phyloP scores from a whole-genome alignment of 495 filamentous ascomycete genomes.

The Penicillium samsonianum region DNA sequence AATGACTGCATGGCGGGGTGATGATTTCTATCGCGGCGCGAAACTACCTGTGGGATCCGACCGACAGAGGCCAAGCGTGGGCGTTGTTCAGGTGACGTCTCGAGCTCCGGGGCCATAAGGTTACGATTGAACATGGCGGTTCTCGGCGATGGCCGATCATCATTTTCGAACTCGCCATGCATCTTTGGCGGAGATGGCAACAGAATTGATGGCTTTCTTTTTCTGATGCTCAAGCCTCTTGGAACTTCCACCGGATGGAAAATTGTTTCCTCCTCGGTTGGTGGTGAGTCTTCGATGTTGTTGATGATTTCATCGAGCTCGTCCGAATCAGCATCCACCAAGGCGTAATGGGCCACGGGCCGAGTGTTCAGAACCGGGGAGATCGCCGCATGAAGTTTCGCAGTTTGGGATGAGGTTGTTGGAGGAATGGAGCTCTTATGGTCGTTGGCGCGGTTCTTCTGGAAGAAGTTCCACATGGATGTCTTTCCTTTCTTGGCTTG shows the following conservation, averaged over 20 bases:
- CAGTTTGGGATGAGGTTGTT: slow-evolving; percentile 16
- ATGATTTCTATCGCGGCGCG: slow-evolving; percentile 65
- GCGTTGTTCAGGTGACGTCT: slow-evolving; percentile 30
- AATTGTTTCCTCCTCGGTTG: slow-evolving; percentile 39
- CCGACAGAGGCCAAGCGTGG: slow-evolving; percentile 75
- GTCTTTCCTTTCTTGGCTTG: slow-evolving; percentile 34
- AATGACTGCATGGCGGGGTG: slow-evolving; percentile 77
- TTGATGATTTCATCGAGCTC: slow-evolving; percentile 66
- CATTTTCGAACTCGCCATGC: slow-evolving; percentile 42
- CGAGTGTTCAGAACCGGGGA: slow-evolving; percentile 40
- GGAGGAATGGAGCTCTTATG: slow-evolving; percentile 16
- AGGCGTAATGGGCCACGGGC: slow-evolving; percentile 75
- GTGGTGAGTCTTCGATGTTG: slow-evolving; percentile 54
- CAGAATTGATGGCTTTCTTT: slow-evolving; percentile 51
- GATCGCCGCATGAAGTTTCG: slow-evolving; percentile 44
- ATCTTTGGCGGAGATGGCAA: slow-evolving; percentile 57
- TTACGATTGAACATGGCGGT: slow-evolving; percentile 42
- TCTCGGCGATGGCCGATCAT: slow-evolving; percentile 43
- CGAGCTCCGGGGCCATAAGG: slow-evolving; percentile 14
- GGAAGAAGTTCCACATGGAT: slow-evolving; percentile 76
- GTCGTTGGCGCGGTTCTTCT: slow-evolving; percentile 48
- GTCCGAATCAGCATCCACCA: slow-evolving; percentile 76
- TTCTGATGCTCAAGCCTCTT: slow-evolving; percentile 37
- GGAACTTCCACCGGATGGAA: slow-evolving; percentile 33
- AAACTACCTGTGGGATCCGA: slow-evolving; percentile 86